phyloP scores from a whole-genome alignment of 805 yeast genomes.

The Saturnispora gosingensis region DNA sequence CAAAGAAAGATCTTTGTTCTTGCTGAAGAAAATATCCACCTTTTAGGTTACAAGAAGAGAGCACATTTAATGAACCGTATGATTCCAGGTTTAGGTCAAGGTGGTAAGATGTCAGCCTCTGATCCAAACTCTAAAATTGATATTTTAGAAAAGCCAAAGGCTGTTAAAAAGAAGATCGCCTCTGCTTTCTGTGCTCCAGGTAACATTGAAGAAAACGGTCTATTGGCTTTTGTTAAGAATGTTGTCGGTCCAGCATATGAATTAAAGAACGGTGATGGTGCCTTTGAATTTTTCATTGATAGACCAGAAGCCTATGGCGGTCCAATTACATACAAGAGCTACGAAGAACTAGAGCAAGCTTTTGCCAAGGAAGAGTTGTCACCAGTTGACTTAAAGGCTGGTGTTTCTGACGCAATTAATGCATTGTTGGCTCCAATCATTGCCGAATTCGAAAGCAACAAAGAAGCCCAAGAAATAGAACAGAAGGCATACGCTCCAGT shows the following conservation, averaged over 20 bases:
- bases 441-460: slow-evolving; percentile 48
- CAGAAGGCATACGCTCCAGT: slow-evolving; percentile 79
- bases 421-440: slow-evolving; percentile 76
- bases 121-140: slow-evolving; percentile 98
- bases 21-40: slow-evolving; percentile 87
- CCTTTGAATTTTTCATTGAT: slow-evolving; percentile 61
- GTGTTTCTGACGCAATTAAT: slow-evolving; percentile 81
- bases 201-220: slow-evolving; percentile 81
- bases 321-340: slow-evolving; percentile 59
- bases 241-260: slow-evolving; percentile 83
- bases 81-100: slow-evolving; percentile 97
- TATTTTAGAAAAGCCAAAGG: slow-evolving; percentile 78
- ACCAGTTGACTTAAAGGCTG: slow-evolving; percentile 90
- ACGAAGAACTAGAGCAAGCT: slow-evolving; percentile 63
- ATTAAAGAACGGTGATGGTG: slow-evolving; percentile 50
- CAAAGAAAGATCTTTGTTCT: slow-evolving; percentile 95
- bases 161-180: slow-evolving; percentile 81
- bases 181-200: slow-evolving; percentile 97
- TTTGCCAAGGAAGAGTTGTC: slow-evolving; percentile 66
- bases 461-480: slow-evolving; percentile 69
- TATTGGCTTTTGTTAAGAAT: slow-evolving; percentile 74
- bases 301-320: slow-evolving; percentile 99
- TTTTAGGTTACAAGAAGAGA: slow-evolving; percentile 89
- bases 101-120: slow-evolving; percentile 98
- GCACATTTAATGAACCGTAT: slow-evolving; percentile 98